A percentile compares a stretch with the other conserved stretches of the same genome.
Conservation (phyloP, 2,329 filamentous ascomycete genomes). For the Colletotrichum australisinense region DNA sequence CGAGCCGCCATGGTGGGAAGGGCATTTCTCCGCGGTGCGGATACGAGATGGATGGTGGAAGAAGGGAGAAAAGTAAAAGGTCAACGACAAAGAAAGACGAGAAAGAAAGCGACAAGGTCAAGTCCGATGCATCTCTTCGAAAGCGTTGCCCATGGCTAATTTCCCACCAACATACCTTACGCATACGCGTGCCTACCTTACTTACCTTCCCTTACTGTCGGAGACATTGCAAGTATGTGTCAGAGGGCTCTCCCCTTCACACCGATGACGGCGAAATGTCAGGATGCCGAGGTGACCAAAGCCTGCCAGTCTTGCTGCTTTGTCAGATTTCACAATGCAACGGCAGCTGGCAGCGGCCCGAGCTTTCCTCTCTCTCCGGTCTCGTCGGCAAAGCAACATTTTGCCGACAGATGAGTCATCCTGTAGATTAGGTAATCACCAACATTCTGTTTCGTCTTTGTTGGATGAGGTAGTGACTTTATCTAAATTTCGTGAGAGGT, state of each 20-base stretch:
- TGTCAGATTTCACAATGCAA: no score
- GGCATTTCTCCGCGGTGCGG: slow-evolving; percentile 21
- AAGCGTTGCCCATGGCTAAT: neutral
- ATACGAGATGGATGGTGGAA: no score
- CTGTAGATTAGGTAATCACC: no score
- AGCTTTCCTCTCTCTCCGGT: slow-evolving; percentile 26
- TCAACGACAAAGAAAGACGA: no score
- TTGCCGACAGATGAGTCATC: slow-evolving; percentile 32
- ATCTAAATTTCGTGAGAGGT: no score
- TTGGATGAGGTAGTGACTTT: no score
- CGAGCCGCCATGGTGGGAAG: slow-evolving; percentile 19
- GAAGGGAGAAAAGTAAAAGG: no score
- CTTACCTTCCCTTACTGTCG: no score
- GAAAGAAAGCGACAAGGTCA: neutral
- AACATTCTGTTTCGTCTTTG: no score
- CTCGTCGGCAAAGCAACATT: slow-evolving; percentile 30
- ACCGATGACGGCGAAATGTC: slow-evolving; percentile 34
- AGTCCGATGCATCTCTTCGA: neutral
- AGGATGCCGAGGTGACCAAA: slow-evolving; percentile 28
- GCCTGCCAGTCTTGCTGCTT: slow-evolving; percentile 1
- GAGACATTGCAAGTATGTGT: slow-evolving; percentile 7
- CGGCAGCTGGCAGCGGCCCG: slow-evolving; percentile 7
- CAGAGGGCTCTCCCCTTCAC: neutral
- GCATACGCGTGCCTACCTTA: no score
- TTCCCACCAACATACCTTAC: neutral